phyloP scores from a whole-genome alignment of 208 protist genomes.

The Trichomonas gallinae region DNA sequence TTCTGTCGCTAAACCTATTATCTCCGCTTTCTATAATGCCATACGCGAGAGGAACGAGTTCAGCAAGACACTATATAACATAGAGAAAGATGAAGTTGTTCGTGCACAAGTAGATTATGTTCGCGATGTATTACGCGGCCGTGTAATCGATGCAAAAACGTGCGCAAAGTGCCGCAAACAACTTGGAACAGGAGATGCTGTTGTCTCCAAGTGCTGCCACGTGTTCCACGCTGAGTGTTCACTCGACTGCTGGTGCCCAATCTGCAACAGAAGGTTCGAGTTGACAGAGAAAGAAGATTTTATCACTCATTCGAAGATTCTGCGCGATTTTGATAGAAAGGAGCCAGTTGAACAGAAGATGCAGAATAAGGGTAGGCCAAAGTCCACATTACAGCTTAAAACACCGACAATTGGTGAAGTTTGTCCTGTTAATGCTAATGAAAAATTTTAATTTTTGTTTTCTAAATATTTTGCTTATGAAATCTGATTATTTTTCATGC shows the following conservation, averaged over 20 bases:
- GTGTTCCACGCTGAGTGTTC: neutral
- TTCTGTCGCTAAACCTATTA: neutral
- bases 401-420: neutral
- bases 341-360: neutral
- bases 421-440: neutral
- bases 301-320: neutral
- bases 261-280: neutral
- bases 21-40: neutral
- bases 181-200: neutral
- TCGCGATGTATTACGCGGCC: neutral
- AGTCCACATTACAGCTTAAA: neutral
- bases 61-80: neutral
- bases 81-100: neutral
- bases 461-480: too few relatives aligned
- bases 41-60: neutral
- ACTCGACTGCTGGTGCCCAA: neutral
- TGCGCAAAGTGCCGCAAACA: neutral
- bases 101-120: neutral
- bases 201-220: neutral
- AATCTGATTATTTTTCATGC: too few relatives aligned
- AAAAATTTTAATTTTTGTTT: neutral
- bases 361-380: neutral
- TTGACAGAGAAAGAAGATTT: neutral
- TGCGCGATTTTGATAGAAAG: neutral
- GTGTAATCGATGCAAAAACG: neutral